A percentile compares a stretch with the other conserved stretches of the same genome.
These are phyloP conservation scores for Lachnellula cervina DNA, from an alignment of 2,329 filamentous ascomycete genomes.

Conservation along the genomic window DNA sequence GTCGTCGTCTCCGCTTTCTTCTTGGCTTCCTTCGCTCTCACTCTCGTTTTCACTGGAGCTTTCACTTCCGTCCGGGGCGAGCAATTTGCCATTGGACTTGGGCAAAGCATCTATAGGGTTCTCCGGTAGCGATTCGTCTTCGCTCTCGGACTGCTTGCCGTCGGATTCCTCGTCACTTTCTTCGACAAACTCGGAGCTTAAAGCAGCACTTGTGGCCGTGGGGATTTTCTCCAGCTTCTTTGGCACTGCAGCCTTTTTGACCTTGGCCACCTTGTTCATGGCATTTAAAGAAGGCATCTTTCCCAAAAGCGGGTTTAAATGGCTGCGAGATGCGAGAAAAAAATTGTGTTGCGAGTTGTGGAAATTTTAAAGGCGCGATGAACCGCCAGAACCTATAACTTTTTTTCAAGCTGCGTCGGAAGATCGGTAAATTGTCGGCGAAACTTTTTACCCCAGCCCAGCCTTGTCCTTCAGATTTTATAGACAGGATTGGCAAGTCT, in stretches of 20 bases:
- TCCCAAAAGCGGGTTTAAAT: neutral
- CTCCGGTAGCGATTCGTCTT: constrained; percentile 18
- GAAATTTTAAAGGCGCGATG: constrained; percentile 20
- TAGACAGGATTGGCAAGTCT: neutral
- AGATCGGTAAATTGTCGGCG: constrained; percentile 5
- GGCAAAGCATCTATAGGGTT: constrained; percentile 8
- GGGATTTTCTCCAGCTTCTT: constrained; percentile 12
- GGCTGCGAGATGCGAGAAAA: neutral
- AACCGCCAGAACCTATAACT: constrained; percentile 11
- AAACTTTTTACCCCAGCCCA: neutral
- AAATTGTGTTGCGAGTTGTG: neutral
- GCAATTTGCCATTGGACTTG: constrained; percentile 24
- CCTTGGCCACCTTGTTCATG: constrained; percentile 13
- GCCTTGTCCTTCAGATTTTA: neutral
- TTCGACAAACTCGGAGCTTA: constrained; percentile 27
- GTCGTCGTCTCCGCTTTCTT: constrained; percentile 36
- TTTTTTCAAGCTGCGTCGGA: constrained; percentile 10
- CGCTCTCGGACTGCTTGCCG: constrained; percentile 18
- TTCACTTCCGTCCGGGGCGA: constrained; percentile 14
- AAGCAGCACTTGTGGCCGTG: constrained; percentile 12
- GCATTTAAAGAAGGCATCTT: constrained; percentile 18
- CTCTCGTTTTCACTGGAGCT: constrained; percentile 28
- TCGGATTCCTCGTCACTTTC: constrained; percentile 28
- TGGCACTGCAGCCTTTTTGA: constrained; percentile 4
- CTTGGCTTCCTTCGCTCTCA: constrained; percentile 25